These are phyloP conservation scores for Crucihimalaya himalaica DNA, from an alignment of 345 rosid genomes.

Conservation along the genomic window DNA sequence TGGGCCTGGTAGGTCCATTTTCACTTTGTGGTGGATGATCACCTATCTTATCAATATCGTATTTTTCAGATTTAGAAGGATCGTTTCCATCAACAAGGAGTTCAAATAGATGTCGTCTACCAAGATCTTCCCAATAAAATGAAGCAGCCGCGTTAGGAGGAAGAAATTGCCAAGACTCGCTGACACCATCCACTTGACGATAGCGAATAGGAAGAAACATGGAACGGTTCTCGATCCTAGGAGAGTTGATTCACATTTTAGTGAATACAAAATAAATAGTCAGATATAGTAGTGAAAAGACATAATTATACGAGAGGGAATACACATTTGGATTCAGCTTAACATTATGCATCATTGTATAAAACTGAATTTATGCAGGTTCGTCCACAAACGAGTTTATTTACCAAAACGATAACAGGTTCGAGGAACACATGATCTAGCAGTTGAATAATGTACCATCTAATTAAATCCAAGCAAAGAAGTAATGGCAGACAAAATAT, in stretches of 20 bases:
- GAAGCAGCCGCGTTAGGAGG: constrained; percentile 89
- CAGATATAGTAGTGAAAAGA: constrained; percentile 8
- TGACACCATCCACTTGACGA: constrained; percentile 75
- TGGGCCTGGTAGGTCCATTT: constrained; percentile 66
- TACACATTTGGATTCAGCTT: constrained; percentile 18
- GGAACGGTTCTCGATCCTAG: constrained; percentile 92
- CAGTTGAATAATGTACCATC: constrained; percentile 1
- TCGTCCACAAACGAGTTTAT: not conserved
- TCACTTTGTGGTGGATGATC: constrained; percentile 71
- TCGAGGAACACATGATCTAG: constrained; percentile 7
- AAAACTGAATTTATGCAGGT: constrained; percentile 5
- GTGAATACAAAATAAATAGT: not conserved
- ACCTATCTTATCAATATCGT: constrained; percentile 77
- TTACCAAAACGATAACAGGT: constrained; percentile 4
- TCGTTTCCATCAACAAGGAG: constrained; percentile 76
- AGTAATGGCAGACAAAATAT: constrained; percentile 19
- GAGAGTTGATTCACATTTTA: constrained; percentile 28
- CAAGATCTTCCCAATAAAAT: constrained; percentile 96
- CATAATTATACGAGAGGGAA: constrained; percentile 5
- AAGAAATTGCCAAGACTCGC: constrained; percentile 87
- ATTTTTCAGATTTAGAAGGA: constrained; percentile 56
- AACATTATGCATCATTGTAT: constrained; percentile 11
- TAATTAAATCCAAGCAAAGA: constrained; percentile 8
- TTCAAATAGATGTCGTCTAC: constrained; percentile 70
- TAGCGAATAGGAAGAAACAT: constrained; percentile 78